Evolutionary conservation across 352 stramenopile genomes (phyloP).

Genomic region (Globisporangium apiculatum): DNA sequence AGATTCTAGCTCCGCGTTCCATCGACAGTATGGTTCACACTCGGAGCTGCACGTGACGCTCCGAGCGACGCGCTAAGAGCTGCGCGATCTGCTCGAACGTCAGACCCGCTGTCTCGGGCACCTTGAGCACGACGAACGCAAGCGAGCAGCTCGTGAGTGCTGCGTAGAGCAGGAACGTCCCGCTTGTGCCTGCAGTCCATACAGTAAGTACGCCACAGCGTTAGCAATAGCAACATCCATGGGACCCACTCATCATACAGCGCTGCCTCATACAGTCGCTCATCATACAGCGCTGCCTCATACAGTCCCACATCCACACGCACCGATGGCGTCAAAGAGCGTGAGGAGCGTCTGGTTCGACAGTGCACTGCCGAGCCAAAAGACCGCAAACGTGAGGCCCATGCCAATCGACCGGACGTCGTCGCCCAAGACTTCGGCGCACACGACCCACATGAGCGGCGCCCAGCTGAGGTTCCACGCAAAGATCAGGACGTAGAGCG

Average conservation of each 20-base stretch:
- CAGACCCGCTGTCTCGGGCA: slow-evolving; percentile 53
- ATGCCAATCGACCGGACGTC: slow-evolving; percentile 69
- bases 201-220: background rate
- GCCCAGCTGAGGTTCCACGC: slow-evolving; percentile 74
- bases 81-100: slow-evolving; percentile 60
- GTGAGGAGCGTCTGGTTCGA: slow-evolving; percentile 67
- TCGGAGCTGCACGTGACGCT: slow-evolving; percentile 1
- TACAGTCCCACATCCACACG: too few species aligned
- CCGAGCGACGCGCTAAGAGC: slow-evolving; percentile 23
- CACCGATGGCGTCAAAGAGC: slow-evolving; percentile 40
- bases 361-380: slow-evolving; percentile 61
- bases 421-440: slow-evolving; percentile 54
- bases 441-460: slow-evolving; percentile 71
- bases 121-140: slow-evolving; percentile 49
- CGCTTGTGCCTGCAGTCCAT: slow-evolving; percentile 16
- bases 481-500: slow-evolving; percentile 68
- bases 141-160: slow-evolving; percentile 32
- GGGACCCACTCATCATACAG: too few species aligned
- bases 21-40: slow-evolving; percentile 6
- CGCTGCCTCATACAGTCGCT: too few species aligned
- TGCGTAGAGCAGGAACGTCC: slow-evolving; percentile 56
- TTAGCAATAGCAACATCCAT: too few species aligned
- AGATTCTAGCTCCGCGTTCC: too few species aligned
- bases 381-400: slow-evolving; percentile 63
- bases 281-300: too few species aligned